Evolutionary conservation across 2,329 filamentous ascomycete species (phyloP), one percentile per base, ranked within the genome.

Genomic region (Cytospora leucostoma): DNA sequence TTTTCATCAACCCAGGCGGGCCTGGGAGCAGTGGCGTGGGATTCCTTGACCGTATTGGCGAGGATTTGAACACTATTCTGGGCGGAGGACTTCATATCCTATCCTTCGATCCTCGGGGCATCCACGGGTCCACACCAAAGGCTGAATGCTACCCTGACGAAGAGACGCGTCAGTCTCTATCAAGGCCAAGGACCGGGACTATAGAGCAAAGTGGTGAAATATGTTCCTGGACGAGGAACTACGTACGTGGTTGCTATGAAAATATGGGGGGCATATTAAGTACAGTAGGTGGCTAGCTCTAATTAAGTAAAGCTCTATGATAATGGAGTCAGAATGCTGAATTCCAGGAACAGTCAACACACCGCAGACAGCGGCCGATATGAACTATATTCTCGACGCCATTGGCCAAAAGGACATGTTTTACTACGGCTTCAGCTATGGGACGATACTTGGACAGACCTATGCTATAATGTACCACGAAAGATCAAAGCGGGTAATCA

Each of bases 281-380:
- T 80, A 81, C 63, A 71, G 81, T 62, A 80, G 80, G 62, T 40
- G 80, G 82, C 62, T 80, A 81, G 77, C 79, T 79, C 61, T 75
- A 75, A 80, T 49, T 78, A 4, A 11, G 13, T 35, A n/a, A 60
- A n/a, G 12, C 50, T 60, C 27, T 27, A 27, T 27, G 27, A 27
- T 27, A 27, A 27, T 7, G 50, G 10, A 6, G 4, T 4, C 38
- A 40, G 38, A 40, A 40, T 17, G 12, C 2, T 37, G 19, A 11
- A 15, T 7, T 54, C 74, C 75, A 0, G 71, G 74, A 17, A 32
- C n/a, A 60, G 58, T 60, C 13, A 60, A 54, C 7, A 60, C 58
- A 12, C 58, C 58, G 27, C 58, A 60, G 37, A 54, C 50, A 10
- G 58, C 58, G 3, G 58, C 58, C 40, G 58, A 60, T 19, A 60